Conservation (phyloP, 495 filamentous ascomycete genomes). For the Letharia lupina region DNA sequence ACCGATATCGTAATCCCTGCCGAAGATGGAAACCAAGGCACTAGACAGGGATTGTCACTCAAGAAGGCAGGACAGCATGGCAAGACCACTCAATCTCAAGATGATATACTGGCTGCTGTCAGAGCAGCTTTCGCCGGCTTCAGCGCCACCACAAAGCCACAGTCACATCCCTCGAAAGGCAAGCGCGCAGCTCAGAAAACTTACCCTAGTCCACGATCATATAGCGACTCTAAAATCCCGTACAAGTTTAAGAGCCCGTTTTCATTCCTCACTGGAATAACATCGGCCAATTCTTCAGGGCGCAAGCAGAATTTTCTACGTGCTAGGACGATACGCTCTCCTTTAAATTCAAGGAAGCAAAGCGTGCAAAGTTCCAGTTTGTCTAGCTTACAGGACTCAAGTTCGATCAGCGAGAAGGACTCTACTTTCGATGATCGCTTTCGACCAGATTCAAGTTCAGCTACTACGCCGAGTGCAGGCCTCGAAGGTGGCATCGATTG, state of each 20-base stretch:
- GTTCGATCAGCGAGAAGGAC: constrained; percentile 7
- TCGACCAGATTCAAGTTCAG: constrained; percentile 8
- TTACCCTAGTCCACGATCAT: background rate
- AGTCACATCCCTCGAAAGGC: constrained; percentile 1
- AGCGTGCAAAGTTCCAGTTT: constrained; percentile 11
- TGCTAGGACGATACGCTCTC: constrained; percentile 5
- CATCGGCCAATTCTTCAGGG: constrained; percentile 1
- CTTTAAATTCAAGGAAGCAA: constrained; percentile 6
- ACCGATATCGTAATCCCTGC: constrained; percentile 11
- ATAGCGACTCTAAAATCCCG: constrained; percentile 1
- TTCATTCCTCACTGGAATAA: constrained; percentile 5
- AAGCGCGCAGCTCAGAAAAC: constrained; percentile 3
- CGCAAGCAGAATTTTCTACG: constrained; percentile 12
- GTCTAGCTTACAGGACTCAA: constrained; percentile 9
- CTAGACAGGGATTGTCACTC: constrained; percentile 8
- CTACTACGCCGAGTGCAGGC: constrained; percentile 15
- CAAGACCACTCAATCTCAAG: constrained; percentile 11
- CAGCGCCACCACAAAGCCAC: background rate
- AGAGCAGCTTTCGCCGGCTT: constrained; percentile 11
- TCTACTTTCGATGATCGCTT: constrained; percentile 15
- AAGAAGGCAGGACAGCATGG: constrained; percentile 17
- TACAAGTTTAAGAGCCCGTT: constrained; percentile 11
- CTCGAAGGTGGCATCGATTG: constrained; percentile 7
- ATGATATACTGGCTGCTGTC: constrained; percentile 8
- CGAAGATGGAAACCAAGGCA: background rate